Percentiles rank a stretch among this genome's conserved stretches.
phyloP scores from a whole-genome alignment of 306 rosid genomes.

The Gastrolobium villosum region DNA sequence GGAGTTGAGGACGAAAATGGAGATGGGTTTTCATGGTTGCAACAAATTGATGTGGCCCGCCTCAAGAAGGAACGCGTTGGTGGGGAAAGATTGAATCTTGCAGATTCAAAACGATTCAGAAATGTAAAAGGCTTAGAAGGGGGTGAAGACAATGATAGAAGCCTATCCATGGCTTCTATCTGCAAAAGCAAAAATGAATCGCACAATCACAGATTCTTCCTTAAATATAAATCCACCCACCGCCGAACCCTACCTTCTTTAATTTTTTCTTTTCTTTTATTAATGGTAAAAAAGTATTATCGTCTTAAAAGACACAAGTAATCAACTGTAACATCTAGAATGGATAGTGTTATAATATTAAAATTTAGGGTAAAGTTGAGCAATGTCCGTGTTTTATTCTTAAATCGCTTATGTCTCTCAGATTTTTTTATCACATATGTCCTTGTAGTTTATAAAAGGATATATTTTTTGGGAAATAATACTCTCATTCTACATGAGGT shows the following conservation, averaged over 20 bases:
- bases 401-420: too few relatives aligned
- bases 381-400: too few relatives aligned
- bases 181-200: slow-evolving; percentile 38
- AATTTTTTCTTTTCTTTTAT: too few relatives aligned
- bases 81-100: slow-evolving; percentile 52
- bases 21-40: slow-evolving; percentile 56
- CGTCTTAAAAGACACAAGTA: too few relatives aligned
- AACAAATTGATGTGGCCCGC: slow-evolving; percentile 48
- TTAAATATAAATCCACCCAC: slow-evolving; percentile 35
- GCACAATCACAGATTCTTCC: background rate
- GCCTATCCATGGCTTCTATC: slow-evolving; percentile 84
- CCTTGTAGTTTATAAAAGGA: too few relatives aligned
- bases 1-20: slow-evolving; percentile 45
- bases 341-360: too few relatives aligned
- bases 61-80: slow-evolving; percentile 45
- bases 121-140: slow-evolving; percentile 50
- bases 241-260: slow-evolving; percentile 22
- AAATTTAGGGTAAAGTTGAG: too few relatives aligned
- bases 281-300: too few relatives aligned
- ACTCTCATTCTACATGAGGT: too few relatives aligned
- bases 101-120: slow-evolving; percentile 50
- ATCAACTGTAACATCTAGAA: too few relatives aligned
- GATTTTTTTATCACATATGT: too few relatives aligned
- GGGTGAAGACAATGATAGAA: slow-evolving; percentile 73
- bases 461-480: too few relatives aligned